Base-by-base conservation (phyloP, 1,284 basidiomycete species). In the Sporisorium sorghi region DNA sequence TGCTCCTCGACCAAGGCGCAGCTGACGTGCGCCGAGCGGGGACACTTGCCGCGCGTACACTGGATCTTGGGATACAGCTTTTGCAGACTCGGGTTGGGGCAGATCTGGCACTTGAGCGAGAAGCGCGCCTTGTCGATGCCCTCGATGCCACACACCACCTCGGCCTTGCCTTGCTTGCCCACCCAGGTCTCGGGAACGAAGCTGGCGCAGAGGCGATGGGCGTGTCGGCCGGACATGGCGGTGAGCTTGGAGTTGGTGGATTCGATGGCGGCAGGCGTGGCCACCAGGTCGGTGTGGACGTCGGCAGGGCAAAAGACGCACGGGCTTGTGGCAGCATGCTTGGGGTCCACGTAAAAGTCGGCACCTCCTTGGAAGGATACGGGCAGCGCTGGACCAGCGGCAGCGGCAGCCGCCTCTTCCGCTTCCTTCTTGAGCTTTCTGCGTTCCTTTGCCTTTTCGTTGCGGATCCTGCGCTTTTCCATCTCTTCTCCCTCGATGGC, bases 1-100 rank as follows among this genome's bases (percentile, higher is more conserved):
- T 76, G 67, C 6, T 57, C 59, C 51, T 82, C 77, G 23, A 78
- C 58, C 33, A 82, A 60, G 0, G 96, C 96, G 84, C 96, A 99
- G 2, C 91, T 92, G 28, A 97, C 91, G 83, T 99, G 96, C 85
- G 93, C 97, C 0, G 96, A 93, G 78, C 92, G 93, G 1, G 92
- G 88, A 82, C 96, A 97, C 86, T 93, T 94, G 63, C 93, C 93
- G 84, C 93, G 93, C 11, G 93, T 93, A 83, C 94, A 97, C 81
- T 97, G 94, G 30, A 97, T 90, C 60, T 94, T 94, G 5, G 93
- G 93, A 6, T 96, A 96, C 68, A 93, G 91, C 9, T 87, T 87
- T 73, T 91, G 92, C 17, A 88, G 85, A 35, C 87, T 87, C 26
- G 86, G 87, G 81, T 90, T 92, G 28, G 88, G 87, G 83, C 95